A percentile compares a stretch with the other conserved stretches of the same genome.
These are phyloP conservation scores for Phaeodactylum tricornutum DNA, from an alignment of 108 stramenopile species.

Conservation along the genomic window DNA sequence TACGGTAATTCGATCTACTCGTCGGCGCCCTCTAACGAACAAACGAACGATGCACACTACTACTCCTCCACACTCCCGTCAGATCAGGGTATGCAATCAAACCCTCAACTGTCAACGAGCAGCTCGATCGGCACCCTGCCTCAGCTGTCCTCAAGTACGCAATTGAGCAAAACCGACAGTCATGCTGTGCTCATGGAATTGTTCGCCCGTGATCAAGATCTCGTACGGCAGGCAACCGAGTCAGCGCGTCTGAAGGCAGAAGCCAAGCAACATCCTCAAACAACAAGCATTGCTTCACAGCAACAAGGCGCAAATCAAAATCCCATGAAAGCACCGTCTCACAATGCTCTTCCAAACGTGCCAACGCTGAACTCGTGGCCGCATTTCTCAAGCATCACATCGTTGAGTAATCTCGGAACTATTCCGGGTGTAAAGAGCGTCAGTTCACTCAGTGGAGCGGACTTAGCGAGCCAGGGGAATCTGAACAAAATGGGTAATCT, in stretches of 20 bases:
- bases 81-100: too few species aligned
- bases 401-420: constrained; percentile 75
- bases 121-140: constrained; percentile 29
- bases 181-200: constrained; percentile 90
- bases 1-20: constrained; percentile 8
- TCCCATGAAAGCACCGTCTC: constrained; percentile 42
- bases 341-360: constrained; percentile 25
- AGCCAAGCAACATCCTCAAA: constrained; percentile 13
- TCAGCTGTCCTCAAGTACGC: constrained; percentile 11
- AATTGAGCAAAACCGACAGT: constrained; percentile 74
- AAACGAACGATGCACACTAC: constrained; percentile 1
- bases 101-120: constrained; percentile 14
- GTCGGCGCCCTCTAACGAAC: too few species aligned
- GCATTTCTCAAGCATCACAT: constrained; percentile 81
- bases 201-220: constrained; percentile 85
- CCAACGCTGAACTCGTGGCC: constrained; percentile 82
- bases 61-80: constrained; percentile 3
- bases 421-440: constrained; percentile 88
- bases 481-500: constrained; percentile 80
- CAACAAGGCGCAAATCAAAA: constrained; percentile 24
- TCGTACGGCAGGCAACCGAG: constrained; percentile 72
- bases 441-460: constrained; percentile 73
- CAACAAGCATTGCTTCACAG: constrained; percentile 15
- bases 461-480: constrained; percentile 76
- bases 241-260: constrained; percentile 24